Evolutionary conservation across 208 protist genomes (phyloP).

Genomic region (Crithidia sp.): DNA sequence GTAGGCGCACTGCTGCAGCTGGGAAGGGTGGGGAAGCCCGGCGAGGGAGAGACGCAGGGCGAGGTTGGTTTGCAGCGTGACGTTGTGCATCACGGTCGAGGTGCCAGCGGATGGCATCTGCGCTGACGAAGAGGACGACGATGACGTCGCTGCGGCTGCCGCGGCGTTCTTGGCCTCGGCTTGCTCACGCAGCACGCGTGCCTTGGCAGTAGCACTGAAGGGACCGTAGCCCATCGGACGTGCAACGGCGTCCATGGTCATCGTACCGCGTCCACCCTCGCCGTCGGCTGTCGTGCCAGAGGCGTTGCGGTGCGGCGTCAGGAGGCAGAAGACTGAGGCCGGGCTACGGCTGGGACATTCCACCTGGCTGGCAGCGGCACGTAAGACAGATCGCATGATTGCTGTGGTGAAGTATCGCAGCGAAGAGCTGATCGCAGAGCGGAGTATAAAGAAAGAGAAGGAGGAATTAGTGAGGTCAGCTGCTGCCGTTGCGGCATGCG

Average conservation of each 20-base stretch:
- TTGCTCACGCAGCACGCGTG: constrained; percentile 19
- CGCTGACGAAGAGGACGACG: not conserved
- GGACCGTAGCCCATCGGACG: constrained; percentile 58
- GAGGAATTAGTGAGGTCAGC: too few species aligned
- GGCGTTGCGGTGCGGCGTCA: not conserved
- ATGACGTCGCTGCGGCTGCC: constrained; percentile 1
- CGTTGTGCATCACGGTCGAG: constrained; percentile 50
- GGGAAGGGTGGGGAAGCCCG: constrained; percentile 60
- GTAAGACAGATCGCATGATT: too few species aligned
- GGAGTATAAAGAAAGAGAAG: too few species aligned
- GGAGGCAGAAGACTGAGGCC: not conserved
- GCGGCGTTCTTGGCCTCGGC: not conserved
- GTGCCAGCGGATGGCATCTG: not conserved
- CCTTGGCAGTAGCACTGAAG: constrained; percentile 56
- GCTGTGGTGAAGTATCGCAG: too few species aligned
- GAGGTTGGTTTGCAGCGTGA: constrained; percentile 53
- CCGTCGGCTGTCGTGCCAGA: not conserved
- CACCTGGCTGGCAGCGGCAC: too few species aligned
- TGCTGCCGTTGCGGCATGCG: too few species aligned
- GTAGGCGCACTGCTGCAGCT: constrained; percentile 48
- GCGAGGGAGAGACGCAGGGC: constrained; percentile 66
- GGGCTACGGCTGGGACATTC: too few species aligned
- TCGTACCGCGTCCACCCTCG: not conserved
- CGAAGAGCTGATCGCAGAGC: too few species aligned
- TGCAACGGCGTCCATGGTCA: constrained; percentile 13